These are phyloP conservation scores for Cyamopsis tetragonoloba DNA, from an alignment of 306 rosid genomes.

Conservation along the genomic window DNA sequence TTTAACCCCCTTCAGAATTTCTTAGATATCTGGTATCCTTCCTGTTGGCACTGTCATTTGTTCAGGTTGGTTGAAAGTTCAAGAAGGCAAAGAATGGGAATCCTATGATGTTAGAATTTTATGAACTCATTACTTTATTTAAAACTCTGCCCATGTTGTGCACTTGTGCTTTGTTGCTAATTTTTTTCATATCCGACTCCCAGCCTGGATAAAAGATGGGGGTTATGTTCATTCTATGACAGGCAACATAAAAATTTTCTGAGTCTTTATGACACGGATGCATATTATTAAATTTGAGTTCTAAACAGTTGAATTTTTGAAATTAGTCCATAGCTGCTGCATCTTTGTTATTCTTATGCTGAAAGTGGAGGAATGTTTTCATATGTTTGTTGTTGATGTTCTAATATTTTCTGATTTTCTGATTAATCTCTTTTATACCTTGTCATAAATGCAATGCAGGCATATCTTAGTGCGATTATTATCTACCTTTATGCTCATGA, in stretches of 20 bases:
- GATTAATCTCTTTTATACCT: slow-evolving; percentile 10
- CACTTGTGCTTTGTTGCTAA: not conserved
- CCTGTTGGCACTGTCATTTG: too few species aligned
- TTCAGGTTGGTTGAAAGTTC: too few species aligned
- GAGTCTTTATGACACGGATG: not conserved
- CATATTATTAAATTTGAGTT: not conserved
- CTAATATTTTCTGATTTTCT: not conserved
- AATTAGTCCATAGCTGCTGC: not conserved
- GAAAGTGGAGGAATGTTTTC: not conserved
- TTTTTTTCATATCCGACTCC: not conserved
- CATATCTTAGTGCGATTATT: slow-evolving; percentile 83
- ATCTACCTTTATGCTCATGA: slow-evolving; percentile 80
- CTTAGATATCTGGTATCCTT: too few species aligned
- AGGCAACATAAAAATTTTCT: not conserved
- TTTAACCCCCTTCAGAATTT: too few species aligned
- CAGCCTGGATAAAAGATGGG: not conserved
- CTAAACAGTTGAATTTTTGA: not conserved
- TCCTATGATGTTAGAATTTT: not conserved
- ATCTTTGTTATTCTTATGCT: not conserved
- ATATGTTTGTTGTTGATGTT: not conserved
- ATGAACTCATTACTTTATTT: not conserved
- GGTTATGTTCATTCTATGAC: not conserved
- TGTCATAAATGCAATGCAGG: slow-evolving; percentile 56
- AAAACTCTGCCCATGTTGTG: not conserved
- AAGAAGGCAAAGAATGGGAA: not conserved